These are phyloP conservation scores for Neurospora sp. DNA, from an alignment of 495 filamentous ascomycete genomes.

Conservation along the genomic window DNA sequence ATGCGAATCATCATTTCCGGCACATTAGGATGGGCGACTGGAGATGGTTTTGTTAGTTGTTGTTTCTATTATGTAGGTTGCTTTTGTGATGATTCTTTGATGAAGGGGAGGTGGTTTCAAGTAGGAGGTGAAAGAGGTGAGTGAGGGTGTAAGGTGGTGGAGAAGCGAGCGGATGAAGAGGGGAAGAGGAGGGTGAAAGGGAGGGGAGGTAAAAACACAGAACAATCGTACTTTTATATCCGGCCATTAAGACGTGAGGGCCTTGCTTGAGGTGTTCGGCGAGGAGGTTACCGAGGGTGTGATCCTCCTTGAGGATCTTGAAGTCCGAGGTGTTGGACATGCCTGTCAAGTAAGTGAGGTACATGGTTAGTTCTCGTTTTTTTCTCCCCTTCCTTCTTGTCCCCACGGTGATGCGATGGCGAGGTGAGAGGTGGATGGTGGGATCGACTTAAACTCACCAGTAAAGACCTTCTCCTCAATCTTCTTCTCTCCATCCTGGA, in stretches of 20 bases:
- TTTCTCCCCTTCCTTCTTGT: neutral
- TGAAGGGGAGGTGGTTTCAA: too few relatives aligned
- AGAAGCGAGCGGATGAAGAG: too few relatives aligned
- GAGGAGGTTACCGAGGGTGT: constrained; percentile 88
- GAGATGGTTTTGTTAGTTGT: too few relatives aligned
- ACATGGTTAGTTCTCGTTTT: neutral
- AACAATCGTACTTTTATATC: constrained; percentile 60
- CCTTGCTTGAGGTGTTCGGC: constrained; percentile 69
- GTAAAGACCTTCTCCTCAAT: constrained; percentile 77
- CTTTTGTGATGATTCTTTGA: too few relatives aligned
- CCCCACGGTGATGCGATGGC: neutral
- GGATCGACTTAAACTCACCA: constrained; percentile 43
- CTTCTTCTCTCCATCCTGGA: constrained; percentile 82
- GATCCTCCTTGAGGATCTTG: constrained; percentile 92
- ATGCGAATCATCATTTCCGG: constrained; percentile 79
- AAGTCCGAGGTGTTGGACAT: constrained; percentile 81
- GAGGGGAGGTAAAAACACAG: too few relatives aligned
- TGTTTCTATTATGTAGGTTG: too few relatives aligned
- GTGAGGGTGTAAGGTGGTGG: too few relatives aligned
- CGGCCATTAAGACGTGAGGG: constrained; percentile 71
- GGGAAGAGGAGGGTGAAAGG: too few relatives aligned
- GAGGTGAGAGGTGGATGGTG: neutral
- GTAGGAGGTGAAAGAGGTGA: too few relatives aligned
- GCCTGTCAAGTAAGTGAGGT: constrained; percentile 39
- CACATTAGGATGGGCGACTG: constrained; percentile 72